These are phyloP conservation scores for Haplosporangium sp. DNA, from an alignment of 371 early-diverging fungal genomes.

Conservation along the genomic window DNA sequence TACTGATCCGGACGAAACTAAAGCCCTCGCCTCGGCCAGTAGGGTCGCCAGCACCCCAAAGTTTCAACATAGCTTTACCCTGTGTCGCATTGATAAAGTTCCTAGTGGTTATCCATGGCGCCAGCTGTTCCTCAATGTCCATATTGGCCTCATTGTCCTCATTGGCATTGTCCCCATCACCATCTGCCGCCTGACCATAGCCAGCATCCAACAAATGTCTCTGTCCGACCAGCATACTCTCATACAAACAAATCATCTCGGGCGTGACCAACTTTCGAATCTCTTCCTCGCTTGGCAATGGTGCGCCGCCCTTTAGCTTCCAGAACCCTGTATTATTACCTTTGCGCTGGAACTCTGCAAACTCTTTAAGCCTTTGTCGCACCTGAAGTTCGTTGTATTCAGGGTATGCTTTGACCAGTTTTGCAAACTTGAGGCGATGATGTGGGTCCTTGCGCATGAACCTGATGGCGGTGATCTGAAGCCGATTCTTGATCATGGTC, in stretches of 20 bases:
- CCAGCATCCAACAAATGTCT: constrained; percentile 96
- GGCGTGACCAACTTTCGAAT: constrained; percentile 97
- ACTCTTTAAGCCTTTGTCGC: constrained; percentile 94
- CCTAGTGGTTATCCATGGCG: constrained; percentile 97
- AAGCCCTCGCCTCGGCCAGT: constrained; percentile 99
- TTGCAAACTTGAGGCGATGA: constrained; percentile 79
- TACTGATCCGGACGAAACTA: constrained; percentile 96
- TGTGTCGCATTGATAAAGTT: constrained; percentile 95
- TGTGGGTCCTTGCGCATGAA: constrained; percentile 84
- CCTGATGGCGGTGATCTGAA: constrained; percentile 90
- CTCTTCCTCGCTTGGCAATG: constrained; percentile 94
- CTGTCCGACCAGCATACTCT: constrained; percentile 97
- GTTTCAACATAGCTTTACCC: constrained; percentile 94
- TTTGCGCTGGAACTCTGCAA: constrained; percentile 93
- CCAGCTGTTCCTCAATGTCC: constrained; percentile 93
- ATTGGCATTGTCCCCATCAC: constrained; percentile 74
- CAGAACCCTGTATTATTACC: constrained; percentile 95
- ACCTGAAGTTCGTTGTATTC: constrained; percentile 89
- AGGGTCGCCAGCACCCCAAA: constrained; percentile 97
- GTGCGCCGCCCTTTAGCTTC: constrained; percentile 87
- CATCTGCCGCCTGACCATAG: constrained; percentile 77
- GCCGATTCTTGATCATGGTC: constrained; percentile 90
- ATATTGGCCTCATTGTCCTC: constrained; percentile 75
- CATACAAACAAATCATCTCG: constrained; percentile 97
- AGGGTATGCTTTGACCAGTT: constrained; percentile 83